Percentiles rank a stretch among this genome's conserved stretches.
These are phyloP conservation scores for Cyberlindnera japonica DNA, from an alignment of 805 yeast genomes.

Conservation along the genomic window DNA sequence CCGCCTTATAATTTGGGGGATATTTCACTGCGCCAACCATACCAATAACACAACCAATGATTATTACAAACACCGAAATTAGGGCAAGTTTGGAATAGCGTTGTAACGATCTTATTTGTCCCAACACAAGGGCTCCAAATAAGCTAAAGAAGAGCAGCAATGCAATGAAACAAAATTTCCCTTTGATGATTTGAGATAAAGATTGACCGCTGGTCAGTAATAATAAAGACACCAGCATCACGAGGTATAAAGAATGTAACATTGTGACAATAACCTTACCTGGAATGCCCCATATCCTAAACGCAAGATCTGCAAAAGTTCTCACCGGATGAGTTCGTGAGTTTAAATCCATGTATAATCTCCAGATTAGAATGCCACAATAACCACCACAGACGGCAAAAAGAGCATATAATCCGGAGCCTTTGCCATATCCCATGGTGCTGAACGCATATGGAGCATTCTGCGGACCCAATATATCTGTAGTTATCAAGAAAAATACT, in stretches of 20 bases:
- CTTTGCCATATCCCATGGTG: conserved; percentile 44
- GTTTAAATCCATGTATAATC: conserved; percentile 35
- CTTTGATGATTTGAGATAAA: conserved; percentile 37
- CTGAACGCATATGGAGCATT: conserved; percentile 44
- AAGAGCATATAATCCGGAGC: conserved; percentile 37
- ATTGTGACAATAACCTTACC: conserved; percentile 33
- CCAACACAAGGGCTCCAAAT: conserved; percentile 37
- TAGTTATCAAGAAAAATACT: conserved; percentile 45
- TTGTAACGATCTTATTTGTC: conserved; percentile 38
- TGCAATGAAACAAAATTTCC: conserved; percentile 37
- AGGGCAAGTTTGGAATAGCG: conserved; percentile 40
- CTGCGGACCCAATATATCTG: conserved; percentile 46
- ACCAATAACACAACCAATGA: conserved; percentile 40
- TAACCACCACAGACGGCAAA: conserved; percentile 41
- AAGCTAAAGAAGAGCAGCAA: conserved; percentile 41
- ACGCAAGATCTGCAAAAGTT: conserved; percentile 40
- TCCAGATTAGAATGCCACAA: conserved; percentile 39
- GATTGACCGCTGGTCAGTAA: conserved; percentile 41
- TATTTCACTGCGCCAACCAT: conserved; percentile 38
- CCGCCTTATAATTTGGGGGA: conserved; percentile 34
- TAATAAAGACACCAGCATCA: conserved; percentile 41
- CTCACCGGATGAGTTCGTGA: conserved; percentile 41
- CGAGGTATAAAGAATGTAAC: conserved; percentile 40
- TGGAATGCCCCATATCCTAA: conserved; percentile 35
- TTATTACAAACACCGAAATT: conserved; percentile 45